phyloP scores from a whole-genome alignment of 225 moss, liverwort and hornwort species.

The Bryoerythrophyllum caledonicum region DNA sequence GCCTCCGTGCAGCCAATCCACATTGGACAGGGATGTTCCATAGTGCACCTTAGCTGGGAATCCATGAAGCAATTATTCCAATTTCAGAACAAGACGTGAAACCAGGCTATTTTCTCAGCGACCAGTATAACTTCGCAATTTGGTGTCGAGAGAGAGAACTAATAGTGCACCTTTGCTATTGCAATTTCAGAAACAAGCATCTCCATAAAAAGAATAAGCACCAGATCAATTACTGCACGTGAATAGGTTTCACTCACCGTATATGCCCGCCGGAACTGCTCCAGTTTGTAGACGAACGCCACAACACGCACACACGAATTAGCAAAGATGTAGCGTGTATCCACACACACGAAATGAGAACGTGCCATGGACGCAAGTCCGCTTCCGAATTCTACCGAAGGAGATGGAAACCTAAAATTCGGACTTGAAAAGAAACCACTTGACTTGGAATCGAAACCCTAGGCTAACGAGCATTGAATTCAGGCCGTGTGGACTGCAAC shows the following conservation, averaged over 20 bases:
- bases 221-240: slow-evolving; percentile 4
- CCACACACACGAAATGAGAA: not conserved
- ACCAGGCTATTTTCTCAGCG: no score
- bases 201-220: not conserved
- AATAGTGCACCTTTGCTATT: slow-evolving; percentile 87
- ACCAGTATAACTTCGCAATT: no score
- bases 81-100: not conserved
- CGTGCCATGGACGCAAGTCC: not conserved
- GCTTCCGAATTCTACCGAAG: not conserved
- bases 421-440: not conserved
- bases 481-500: not conserved
- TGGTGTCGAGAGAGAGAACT: no score
- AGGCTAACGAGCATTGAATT: not conserved
- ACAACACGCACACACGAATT: slow-evolving; percentile 20
- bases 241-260: slow-evolving; percentile 58
- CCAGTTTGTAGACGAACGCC: slow-evolving; percentile 18
- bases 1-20: slow-evolving; percentile 97
- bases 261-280: slow-evolving; percentile 97
- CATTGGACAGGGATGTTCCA: slow-evolving; percentile 95
- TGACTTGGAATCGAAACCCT: not conserved
- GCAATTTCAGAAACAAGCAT: slow-evolving; percentile 1
- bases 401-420: not conserved
- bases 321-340: not conserved
- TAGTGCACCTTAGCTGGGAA: slow-evolving; percentile 94
- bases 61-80: not conserved